Evolutionary conservation across 768 basidiomycete species (phyloP).

Genomic region (Pleurotus eryngii): DNA sequence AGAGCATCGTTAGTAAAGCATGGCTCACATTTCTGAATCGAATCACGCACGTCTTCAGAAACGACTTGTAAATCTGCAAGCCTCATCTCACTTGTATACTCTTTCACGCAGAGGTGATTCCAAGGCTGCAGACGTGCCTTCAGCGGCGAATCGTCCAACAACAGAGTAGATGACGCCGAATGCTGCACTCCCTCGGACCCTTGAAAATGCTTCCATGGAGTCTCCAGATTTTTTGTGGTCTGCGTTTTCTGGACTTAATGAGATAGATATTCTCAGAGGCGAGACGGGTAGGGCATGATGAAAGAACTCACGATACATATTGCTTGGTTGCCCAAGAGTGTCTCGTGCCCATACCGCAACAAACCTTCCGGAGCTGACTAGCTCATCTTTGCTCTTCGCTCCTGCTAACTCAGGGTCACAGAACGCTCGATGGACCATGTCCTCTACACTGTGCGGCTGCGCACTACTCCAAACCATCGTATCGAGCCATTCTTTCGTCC

Average conservation of each 20-base stretch:
- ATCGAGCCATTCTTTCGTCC: constrained; percentile 67
- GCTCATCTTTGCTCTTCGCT: background rate
- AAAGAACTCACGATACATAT: constrained; percentile 60
- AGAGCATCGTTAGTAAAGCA: too few relatives aligned
- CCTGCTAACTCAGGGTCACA: constrained; percentile 30
- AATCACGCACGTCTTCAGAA: too few relatives aligned
- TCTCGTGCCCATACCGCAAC: constrained; percentile 78
- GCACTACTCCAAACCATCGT: constrained; percentile 91
- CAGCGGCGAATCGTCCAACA: constrained; percentile 54
- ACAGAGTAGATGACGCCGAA: constrained; percentile 43
- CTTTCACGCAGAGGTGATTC: constrained; percentile 76
- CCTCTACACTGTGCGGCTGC: constrained; percentile 71
- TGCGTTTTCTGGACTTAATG: constrained; percentile 37
- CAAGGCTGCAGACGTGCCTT: constrained; percentile 69
- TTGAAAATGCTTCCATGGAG: constrained; percentile 47
- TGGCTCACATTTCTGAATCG: too few relatives aligned
- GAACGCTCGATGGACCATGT: constrained; percentile 71
- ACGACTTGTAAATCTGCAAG: constrained; percentile 21
- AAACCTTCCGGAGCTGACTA: constrained; percentile 25
- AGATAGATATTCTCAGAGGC: background rate
- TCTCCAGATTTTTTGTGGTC: constrained; percentile 75
- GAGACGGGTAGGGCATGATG: background rate
- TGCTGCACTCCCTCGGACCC: constrained; percentile 18
- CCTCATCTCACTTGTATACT: constrained; percentile 53
- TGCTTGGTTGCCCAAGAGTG: constrained; percentile 60